phyloP scores from a whole-genome alignment of 495 filamentous ascomycete genomes.

The Neurospora sp. region DNA sequence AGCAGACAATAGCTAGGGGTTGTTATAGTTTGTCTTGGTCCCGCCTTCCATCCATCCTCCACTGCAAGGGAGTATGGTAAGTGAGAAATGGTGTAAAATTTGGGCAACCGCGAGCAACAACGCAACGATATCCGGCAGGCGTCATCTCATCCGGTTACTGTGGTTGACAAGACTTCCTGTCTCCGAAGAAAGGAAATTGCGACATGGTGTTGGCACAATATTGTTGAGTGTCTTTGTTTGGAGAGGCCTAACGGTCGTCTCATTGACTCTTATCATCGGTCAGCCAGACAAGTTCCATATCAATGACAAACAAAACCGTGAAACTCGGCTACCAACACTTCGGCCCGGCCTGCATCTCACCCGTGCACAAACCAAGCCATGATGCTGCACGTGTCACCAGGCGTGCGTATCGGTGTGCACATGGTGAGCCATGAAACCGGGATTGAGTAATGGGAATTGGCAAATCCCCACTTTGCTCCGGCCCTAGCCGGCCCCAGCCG shows the following conservation, averaged over 20 bases:
- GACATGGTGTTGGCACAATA: background rate
- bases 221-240: background rate
- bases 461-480: conserved; percentile 18
- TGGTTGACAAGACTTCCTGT: background rate
- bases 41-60: background rate
- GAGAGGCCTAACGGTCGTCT: background rate
- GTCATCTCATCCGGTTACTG: background rate
- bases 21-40: background rate
- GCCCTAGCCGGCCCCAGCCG: conserved; percentile 28
- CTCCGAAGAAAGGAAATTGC: too few species aligned
- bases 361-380: background rate
- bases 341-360: background rate
- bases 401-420: background rate
- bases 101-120: background rate
- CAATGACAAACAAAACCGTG: background rate
- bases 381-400: background rate
- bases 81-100: background rate
- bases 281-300: background rate
- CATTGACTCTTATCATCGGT: background rate
- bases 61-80: background rate
- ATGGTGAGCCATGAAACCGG: background rate
- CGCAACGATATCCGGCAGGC: background rate
- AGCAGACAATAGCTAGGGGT: background rate
- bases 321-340: background rate
- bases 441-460: conserved; percentile 17